Percentiles rank a stretch among this genome's conserved stretches.
phyloP scores from a whole-genome alignment of 345 rosid species.

The Erysimum cheiranthoides region DNA sequence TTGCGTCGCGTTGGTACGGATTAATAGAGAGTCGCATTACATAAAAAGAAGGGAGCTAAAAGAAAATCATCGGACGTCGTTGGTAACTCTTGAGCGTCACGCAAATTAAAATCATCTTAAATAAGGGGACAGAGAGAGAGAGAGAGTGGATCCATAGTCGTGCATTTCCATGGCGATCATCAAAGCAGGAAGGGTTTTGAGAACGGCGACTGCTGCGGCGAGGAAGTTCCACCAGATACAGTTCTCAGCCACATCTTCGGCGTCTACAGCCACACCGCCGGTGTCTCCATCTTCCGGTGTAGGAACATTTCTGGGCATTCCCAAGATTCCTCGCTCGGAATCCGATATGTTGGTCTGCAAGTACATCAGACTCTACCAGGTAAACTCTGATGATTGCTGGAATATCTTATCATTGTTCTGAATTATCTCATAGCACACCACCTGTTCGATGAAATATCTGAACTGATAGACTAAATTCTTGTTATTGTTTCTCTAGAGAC shows the following conservation, averaged over 20 bases:
- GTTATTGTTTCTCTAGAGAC: constrained; percentile 26
- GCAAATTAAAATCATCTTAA: constrained; percentile 9
- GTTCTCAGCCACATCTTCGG: constrained; percentile 8
- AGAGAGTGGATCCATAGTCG: not conserved
- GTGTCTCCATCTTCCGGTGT: constrained; percentile 41
- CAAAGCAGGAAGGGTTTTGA: constrained; percentile 39
- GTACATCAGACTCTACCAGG: constrained; percentile 41
- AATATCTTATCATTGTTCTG: not conserved
- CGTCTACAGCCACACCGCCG: not conserved
- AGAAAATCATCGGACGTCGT: not conserved
- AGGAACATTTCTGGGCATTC: constrained; percentile 41
- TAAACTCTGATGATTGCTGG: not conserved
- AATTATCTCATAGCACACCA: constrained; percentile 28
- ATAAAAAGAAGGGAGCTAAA: too few relatives aligned
- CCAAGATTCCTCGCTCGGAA: constrained; percentile 25
- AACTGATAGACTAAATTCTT: not conserved
- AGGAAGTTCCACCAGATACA: constrained; percentile 25
- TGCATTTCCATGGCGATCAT: too few relatives aligned
- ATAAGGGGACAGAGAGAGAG: not conserved
- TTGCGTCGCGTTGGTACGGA: too few relatives aligned
- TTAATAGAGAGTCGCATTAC: too few relatives aligned
- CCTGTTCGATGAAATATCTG: constrained; percentile 38
- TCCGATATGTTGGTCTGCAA: constrained; percentile 40
- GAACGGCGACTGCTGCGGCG: constrained; percentile 44
- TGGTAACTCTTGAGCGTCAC: constrained; percentile 7